Base-by-base conservation (phyloP, 164 flowering plant species). In the Houttuynia cordata region DNA sequence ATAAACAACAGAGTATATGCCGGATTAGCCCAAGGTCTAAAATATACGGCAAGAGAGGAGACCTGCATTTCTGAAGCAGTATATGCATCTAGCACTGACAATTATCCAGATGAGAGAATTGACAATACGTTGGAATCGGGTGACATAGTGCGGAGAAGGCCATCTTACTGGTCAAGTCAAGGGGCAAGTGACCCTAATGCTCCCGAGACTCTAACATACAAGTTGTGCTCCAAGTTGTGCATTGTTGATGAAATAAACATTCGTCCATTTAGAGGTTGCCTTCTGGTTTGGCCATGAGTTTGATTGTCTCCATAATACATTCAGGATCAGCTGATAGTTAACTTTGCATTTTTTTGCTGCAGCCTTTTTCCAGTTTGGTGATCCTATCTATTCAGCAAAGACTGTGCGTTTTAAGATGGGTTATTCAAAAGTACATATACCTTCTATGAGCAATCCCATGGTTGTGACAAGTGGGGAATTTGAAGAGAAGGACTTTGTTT, bases 121-220 rank as follows among this genome's bases (percentile, higher is more conserved):
- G 58, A 66, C 9, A 81, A 90, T 67, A 93, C 99, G 22, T 66
- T 93, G 64, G 74, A 74, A 34, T 78, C 84, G 67, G 70, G 75
- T 39, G 86, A 82, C 51, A 63, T 62, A 52, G 64, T 81, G 57
- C 75, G 14, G 18, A 24, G 49, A 19, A 64, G 75, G 57, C 71
- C 82, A 62, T 86, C 85, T 39, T 93, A 90, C 73, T 93, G 99
- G 99, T 93, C 97, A n/a, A 93, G 99, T 73, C 67, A 72, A 75
- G 99, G 99, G 56, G 73, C 78, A 63, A 64, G 70, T 39, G 70
- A 87, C 62, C 80, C 86, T 34, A 60, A 60, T 3, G 80, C 74
- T 60, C 83, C 96, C 18, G 97, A 93, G 75, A 80, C 71, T n/a
- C 71, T 93, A 18, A 68, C 80, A 7, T 93, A 88, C 56, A 77